phyloP scores from a whole-genome alignment of 2,329 filamentous ascomycete genomes.

The Pseudopithomyces maydicus region DNA sequence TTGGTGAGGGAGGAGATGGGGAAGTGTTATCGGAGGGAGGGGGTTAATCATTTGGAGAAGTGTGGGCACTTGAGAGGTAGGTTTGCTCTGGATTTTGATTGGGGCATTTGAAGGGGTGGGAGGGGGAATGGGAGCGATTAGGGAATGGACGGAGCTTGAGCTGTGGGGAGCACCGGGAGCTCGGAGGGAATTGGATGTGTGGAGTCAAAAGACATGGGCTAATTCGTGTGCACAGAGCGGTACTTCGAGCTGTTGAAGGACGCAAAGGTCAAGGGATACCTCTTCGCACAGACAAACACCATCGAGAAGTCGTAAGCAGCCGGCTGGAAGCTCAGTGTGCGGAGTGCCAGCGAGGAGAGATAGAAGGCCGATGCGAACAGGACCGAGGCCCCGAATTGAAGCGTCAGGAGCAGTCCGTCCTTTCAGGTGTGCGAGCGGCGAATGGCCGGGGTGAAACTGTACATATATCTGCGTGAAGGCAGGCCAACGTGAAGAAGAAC shows the following conservation, averaged over 20 bases:
- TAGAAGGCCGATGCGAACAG: conserved; percentile 1
- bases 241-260: conserved; percentile 79
- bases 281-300: conserved; percentile 82
- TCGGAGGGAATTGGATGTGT: not conserved
- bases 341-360: not conserved
- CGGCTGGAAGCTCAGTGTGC: not conserved
- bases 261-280: conserved; percentile 76
- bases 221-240: conserved; percentile 62
- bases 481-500: conserved; percentile 10
- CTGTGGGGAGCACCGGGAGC: not conserved
- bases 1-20: conserved; percentile 81
- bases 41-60: conserved; percentile 88
- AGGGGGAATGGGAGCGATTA: not conserved
- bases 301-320: conserved; percentile 49
- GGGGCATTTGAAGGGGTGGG: not conserved
- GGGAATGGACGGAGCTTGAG: not conserved
- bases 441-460: conserved; percentile 29
- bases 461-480: conserved; percentile 32
- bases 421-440: conserved; percentile 16
- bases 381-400: conserved; percentile 12
- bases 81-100: conserved; percentile 41
- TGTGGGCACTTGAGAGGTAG: conserved; percentile 81
- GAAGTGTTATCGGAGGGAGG: conserved; percentile 84
- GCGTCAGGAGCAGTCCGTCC: conserved; percentile 15
- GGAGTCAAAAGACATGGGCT: conserved; percentile 13